These are phyloP conservation scores for Cymbidium sinense DNA, from an alignment of 106 monocot genomes.

Conservation along the genomic window DNA sequence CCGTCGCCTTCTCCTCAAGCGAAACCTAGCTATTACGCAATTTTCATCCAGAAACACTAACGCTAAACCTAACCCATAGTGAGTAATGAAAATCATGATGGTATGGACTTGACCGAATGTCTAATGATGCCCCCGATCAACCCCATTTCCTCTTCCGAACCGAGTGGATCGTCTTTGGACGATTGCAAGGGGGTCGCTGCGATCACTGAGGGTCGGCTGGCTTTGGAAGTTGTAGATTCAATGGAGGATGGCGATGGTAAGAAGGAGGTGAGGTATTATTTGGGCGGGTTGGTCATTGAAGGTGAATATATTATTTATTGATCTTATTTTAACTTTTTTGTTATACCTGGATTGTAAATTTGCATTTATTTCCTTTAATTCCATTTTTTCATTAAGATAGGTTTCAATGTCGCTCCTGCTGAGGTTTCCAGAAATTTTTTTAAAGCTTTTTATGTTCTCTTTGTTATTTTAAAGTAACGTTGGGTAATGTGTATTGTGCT, in stretches of 20 bases:
- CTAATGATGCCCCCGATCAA: not conserved
- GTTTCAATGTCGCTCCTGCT: no score
- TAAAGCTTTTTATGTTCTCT: no score
- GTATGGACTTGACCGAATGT: constrained; percentile 2
- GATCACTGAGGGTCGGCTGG: not conserved
- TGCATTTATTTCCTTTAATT: no score
- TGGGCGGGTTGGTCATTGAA: not conserved
- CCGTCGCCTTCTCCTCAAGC: constrained; percentile 23
- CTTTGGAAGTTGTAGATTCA: not conserved
- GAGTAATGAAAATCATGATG: constrained; percentile 7
- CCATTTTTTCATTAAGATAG: no score
- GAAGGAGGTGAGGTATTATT: constrained; percentile 6
- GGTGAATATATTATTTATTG: no score
- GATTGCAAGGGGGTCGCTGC: not conserved
- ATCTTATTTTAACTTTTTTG: no score
- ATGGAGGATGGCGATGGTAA: not conserved
- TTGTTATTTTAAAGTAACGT: no score
- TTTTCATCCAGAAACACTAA: constrained; percentile 5
- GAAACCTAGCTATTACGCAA: constrained; percentile 32
- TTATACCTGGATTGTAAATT: no score
- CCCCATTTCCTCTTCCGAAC: not conserved
- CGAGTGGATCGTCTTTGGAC: not conserved
- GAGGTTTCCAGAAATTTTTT: no score
- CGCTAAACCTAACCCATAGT: not conserved
- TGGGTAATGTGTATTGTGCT: no score